Conservation (phyloP, 495 filamentous ascomycete genomes). For the Podospora anserina region DNA sequence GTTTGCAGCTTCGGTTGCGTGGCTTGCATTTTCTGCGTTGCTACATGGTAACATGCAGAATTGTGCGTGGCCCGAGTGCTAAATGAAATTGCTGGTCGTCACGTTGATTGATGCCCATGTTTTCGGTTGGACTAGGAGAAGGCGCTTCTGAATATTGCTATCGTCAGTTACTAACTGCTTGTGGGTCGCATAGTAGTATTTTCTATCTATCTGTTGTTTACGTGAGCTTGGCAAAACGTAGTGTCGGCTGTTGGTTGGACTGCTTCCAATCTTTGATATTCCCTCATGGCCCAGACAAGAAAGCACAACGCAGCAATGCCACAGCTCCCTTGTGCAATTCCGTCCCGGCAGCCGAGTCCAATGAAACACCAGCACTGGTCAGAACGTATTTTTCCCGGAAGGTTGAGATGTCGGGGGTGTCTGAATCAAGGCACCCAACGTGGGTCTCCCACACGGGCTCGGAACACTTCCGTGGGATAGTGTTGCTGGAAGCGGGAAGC, state of each 20-base stretch:
- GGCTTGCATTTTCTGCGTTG: background rate
- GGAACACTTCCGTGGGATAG: conserved; percentile 5
- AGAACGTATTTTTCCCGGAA: background rate
- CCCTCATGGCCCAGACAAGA: background rate
- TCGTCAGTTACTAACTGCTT: background rate
- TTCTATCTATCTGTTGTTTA: background rate
- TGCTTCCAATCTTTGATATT: background rate
- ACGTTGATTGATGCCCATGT: background rate
- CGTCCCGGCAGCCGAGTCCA: background rate
- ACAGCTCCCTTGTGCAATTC: background rate
- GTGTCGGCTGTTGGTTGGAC: background rate
- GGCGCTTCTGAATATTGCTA: background rate
- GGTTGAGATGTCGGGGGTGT: background rate
- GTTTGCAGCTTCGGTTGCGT: conserved; percentile 4
- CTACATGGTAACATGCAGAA: background rate
- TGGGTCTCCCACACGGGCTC: background rate
- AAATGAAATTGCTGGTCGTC: background rate
- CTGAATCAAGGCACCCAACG: background rate
- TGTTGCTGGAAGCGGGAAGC: background rate
- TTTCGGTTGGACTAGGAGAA: background rate
- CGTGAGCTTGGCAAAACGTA: background rate
- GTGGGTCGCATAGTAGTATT: background rate
- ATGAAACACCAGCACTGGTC: background rate
- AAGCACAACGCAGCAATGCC: background rate
- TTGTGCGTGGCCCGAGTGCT: background rate